Evolutionary conservation across 805 yeast genomes (phyloP).

Genomic region (Candida mattraensis): DNA sequence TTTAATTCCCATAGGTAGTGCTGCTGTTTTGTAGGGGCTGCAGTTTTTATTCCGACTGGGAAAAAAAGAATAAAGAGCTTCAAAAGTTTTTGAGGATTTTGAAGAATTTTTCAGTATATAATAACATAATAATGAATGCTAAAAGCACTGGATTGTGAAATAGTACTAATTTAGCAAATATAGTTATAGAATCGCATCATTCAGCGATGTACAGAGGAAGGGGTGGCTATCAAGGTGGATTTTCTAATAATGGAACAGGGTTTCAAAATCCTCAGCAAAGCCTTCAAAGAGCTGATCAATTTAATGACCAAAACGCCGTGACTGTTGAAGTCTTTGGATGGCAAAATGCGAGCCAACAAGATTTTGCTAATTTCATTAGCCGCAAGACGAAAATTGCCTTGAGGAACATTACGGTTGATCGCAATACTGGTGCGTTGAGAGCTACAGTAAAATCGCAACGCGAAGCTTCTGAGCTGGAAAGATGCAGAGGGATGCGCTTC

Average conservation of each 20-base stretch:
- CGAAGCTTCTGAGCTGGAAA: conserved; percentile 59
- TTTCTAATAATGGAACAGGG: conserved; percentile 13
- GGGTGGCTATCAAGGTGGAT: conserved; percentile 30
- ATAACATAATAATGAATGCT: too few species aligned
- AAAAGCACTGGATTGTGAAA: too few species aligned
- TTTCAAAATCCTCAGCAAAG: conserved; percentile 17
- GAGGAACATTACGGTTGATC: conserved; percentile 51
- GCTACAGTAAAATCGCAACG: conserved; percentile 55
- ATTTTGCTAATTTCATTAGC: conserved; percentile 65
- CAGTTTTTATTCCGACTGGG: too few species aligned
- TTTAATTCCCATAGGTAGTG: too few species aligned
- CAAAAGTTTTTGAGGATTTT: too few species aligned
- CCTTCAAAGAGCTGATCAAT: conserved; percentile 24
- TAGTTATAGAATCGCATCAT: too few species aligned
- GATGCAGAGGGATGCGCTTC: conserved; percentile 76
- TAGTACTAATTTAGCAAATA: too few species aligned
- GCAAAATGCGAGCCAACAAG: conserved; percentile 75
- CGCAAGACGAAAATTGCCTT: conserved; percentile 64
- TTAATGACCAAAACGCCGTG: conserved; percentile 33
- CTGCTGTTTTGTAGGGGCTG: too few species aligned
- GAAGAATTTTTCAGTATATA: too few species aligned
- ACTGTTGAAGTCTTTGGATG: conserved; percentile 72
- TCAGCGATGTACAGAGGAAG: conserved; percentile 38
- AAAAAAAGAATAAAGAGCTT: too few species aligned
- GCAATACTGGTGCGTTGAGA: conserved; percentile 46